Evolutionary conservation across 305 asterid species (phyloP).

Genomic region (Fraxinus platypoda): DNA sequence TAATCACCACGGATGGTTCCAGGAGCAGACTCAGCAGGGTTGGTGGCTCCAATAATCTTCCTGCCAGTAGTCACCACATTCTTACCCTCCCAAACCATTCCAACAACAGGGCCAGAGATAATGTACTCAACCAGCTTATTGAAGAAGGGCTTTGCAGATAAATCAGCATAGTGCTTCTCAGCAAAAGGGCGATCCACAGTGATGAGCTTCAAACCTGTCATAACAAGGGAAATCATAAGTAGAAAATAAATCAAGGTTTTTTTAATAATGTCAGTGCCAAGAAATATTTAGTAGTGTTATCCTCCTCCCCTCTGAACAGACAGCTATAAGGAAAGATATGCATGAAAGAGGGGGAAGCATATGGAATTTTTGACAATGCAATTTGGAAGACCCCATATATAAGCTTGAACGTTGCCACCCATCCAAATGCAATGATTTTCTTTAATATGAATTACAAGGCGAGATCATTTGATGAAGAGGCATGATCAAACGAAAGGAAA

Average conservation of each 20-base stretch:
- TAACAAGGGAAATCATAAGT: not conserved
- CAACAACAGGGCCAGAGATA: constrained; percentile 81
- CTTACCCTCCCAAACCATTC: constrained; percentile 92
- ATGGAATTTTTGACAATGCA: too few species aligned
- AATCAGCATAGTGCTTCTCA: constrained; percentile 78
- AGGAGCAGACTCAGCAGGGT: constrained; percentile 67
- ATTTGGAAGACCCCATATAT: too few species aligned
- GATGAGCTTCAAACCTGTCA: constrained; percentile 62
- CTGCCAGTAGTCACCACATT: constrained; percentile 73
- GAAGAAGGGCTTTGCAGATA: constrained; percentile 79
- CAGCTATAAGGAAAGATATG: too few species aligned
- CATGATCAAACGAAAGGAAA: too few species aligned
- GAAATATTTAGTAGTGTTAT: too few species aligned
- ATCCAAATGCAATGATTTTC: too few species aligned
- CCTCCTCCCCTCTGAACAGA: too few species aligned
- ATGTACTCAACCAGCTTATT: constrained; percentile 72
- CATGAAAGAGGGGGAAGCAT: too few species aligned
- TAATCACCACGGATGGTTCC: constrained; percentile 62
- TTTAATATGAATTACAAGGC: too few species aligned
- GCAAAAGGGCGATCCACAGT: constrained; percentile 74
- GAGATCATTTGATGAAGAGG: too few species aligned
- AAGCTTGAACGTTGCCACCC: too few species aligned
- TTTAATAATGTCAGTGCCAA: not conserved
- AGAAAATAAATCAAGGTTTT: not conserved
- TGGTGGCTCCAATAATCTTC: constrained; percentile 84